phyloP scores from a whole-genome alignment of 2,329 filamentous ascomycete genomes.

The Pseudocercospora musae region DNA sequence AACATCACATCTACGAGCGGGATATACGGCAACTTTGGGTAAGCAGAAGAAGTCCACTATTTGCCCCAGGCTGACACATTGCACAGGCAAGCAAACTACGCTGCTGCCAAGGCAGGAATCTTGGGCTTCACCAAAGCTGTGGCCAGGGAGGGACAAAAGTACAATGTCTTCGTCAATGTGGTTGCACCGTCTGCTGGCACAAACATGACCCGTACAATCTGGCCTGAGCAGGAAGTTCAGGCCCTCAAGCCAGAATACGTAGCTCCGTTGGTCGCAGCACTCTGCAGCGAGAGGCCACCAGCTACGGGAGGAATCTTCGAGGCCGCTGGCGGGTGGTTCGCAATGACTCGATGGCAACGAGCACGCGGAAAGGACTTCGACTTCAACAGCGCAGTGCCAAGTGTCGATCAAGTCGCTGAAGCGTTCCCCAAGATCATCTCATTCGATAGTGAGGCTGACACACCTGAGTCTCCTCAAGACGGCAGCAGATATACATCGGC shows the following conservation, averaged over 20 bases:
- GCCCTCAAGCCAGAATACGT: slow-evolving; percentile 98
- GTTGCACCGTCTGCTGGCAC: slow-evolving; percentile 96
- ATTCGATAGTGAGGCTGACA: slow-evolving; percentile 82
- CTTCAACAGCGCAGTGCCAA: slow-evolving; percentile 15
- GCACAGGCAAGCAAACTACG: slow-evolving; percentile 66
- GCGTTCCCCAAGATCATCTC: slow-evolving; percentile 72
- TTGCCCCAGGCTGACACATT: slow-evolving; percentile 71
- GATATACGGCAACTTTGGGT: slow-evolving; percentile 97
- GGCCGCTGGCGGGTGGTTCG: slow-evolving; percentile 89
- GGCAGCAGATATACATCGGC: slow-evolving; percentile 60
- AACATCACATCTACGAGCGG: slow-evolving; percentile 95
- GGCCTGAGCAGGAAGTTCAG: slow-evolving; percentile 93
- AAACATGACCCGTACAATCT: slow-evolving; percentile 84
- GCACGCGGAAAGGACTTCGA: slow-evolving; percentile 79
- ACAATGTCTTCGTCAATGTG: slow-evolving; percentile 96
- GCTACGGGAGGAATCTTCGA: slow-evolving; percentile 85
- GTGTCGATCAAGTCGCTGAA: slow-evolving; percentile 21
- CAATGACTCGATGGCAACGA: slow-evolving; percentile 88
- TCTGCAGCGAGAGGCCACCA: slow-evolving; percentile 77
- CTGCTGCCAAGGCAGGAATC: slow-evolving; percentile 58
- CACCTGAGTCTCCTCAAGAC: slow-evolving; percentile 75
- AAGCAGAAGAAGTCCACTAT: slow-evolving; percentile 87
- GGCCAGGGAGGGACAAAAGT: slow-evolving; percentile 86
- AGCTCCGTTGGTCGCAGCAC: slow-evolving; percentile 81
- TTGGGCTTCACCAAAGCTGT: slow-evolving; percentile 89